Base-by-base conservation (phyloP, 768 basidiomycete genomes). In the Leucosporidium yakuticum region DNA sequence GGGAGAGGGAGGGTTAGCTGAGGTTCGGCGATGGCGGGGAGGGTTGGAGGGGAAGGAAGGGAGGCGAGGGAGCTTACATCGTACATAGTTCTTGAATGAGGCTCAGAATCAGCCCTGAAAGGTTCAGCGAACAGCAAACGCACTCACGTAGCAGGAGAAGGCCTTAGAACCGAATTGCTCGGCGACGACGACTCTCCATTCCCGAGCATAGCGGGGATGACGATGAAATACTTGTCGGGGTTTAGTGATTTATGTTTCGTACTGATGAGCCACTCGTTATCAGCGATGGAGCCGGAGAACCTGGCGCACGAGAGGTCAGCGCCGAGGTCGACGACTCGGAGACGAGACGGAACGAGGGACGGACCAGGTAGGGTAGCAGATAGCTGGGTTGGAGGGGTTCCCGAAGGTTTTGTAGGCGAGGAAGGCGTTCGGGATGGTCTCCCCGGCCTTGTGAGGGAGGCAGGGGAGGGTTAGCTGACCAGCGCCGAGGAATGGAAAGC, bases 231-330 rank as follows among this genome's bases (percentile, higher is more conserved):
- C 51, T 56, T 53, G 32, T 31, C 23, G 20, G 62, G 62, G 39
- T 53, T 36, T 8, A 63, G 34, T 15, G 32, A n/a, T 23, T 53
- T 53, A 32, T 62, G 61, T 19, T 55, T n/a, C 15, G 8, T n/a
- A 51, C 31, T n/a, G n/a, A 63, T 56, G 53, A 63, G 62, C 62
- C 62, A 63, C 60, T 62, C 60, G 48, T 62, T 62, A 49, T 62
- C 62, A 1, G 31, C 25, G 62, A 53, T 62, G 14, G 50, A 27
- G 23, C 49, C 49, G 34, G 19, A 50, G 49, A 50, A 50, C 19
- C 19, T 50, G n/a, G 6, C 4, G 7, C 7, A 20, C 4, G 4
- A 7, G 6, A 19, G 19, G 20, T 7, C 7, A 19, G 49, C 6
- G 7, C 5, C 6, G 19, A 4, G 49, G 6, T 6, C 49, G n/a